Percentiles rank a stretch among this genome's conserved stretches.
These are phyloP conservation scores for Hysterangium stoloniferum DNA, from an alignment of 768 basidiomycete genomes.

Conservation along the genomic window DNA sequence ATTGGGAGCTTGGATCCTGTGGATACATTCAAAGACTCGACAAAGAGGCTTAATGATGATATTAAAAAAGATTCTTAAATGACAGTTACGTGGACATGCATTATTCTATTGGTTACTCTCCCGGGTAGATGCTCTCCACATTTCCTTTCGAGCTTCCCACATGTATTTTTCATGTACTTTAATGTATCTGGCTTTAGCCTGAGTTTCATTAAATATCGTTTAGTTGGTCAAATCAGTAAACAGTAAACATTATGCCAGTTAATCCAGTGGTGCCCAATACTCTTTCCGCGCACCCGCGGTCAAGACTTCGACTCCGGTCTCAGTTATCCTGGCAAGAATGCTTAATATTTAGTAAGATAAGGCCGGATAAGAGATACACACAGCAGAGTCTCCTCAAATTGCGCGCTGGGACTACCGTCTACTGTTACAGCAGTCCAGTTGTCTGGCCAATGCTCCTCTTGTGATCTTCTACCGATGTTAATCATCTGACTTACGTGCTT, in stretches of 20 bases:
- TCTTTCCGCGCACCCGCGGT: conserved; percentile 39
- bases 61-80: conserved; percentile 15
- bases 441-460: conserved; percentile 82
- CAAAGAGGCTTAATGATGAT: conserved; percentile 61
- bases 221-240: background rate
- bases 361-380: conserved; percentile 33
- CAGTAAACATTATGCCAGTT: too few species aligned
- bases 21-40: conserved; percentile 57
- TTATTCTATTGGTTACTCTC: background rate
- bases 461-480: conserved; percentile 75
- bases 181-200: too few species aligned
- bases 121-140: too few species aligned
- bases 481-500: conserved; percentile 59
- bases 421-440: conserved; percentile 94
- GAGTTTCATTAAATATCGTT: background rate
- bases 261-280: too few species aligned
- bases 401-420: conserved; percentile 87
- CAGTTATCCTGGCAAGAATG: conserved; percentile 63
- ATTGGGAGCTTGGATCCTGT: conserved; percentile 51
- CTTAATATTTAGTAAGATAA: too few species aligned
- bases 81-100: background rate
- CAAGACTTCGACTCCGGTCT: conserved; percentile 81
- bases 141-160: too few species aligned
- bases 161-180: too few species aligned
- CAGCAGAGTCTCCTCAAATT: conserved; percentile 97